These are phyloP conservation scores for Amaranthus hypochondriacus DNA, from an alignment of 148 eudicot genomes.

Conservation along the genomic window DNA sequence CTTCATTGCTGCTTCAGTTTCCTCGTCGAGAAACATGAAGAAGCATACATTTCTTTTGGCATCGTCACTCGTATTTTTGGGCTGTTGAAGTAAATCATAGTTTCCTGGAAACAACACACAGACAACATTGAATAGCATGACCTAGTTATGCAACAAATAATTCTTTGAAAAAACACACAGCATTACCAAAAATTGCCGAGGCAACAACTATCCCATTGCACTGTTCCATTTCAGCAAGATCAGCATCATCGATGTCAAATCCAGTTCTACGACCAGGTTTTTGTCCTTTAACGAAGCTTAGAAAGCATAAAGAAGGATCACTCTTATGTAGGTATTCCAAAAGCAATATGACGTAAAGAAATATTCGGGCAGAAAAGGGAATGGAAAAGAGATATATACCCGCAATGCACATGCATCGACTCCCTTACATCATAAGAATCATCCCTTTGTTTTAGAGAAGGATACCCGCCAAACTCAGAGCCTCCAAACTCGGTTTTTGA, in stretches of 20 bases:
- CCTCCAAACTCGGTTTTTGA: conserved; percentile 92
- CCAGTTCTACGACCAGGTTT: conserved; percentile 87
- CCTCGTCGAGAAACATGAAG: conserved; percentile 93
- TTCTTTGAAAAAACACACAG: neutral
- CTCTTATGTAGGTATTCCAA: neutral
- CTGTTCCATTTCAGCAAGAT: conserved; percentile 75
- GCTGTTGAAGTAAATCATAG: conserved; percentile 83
- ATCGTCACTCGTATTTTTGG: conserved; percentile 74
- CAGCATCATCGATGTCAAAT: conserved; percentile 79
- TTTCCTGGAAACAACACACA: conserved; percentile 50
- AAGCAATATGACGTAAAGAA: neutral
- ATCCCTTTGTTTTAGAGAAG: conserved; percentile 77
- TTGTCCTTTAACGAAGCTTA: conserved; percentile 74
- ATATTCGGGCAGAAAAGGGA: neutral
- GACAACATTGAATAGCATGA: conserved; percentile 16
- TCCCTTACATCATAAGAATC: conserved; percentile 83
- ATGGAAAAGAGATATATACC: conserved; percentile 43
- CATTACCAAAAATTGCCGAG: conserved; percentile 84
- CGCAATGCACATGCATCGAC: conserved; percentile 91
- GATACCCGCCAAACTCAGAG: conserved; percentile 95
- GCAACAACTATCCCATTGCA: conserved; percentile 87
- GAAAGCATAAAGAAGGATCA: conserved; percentile 14
- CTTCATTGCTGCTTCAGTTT: conserved; percentile 65
- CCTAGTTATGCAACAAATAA: neutral
- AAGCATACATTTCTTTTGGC: conserved; percentile 72